Conservation (phyloP, 2,329 filamentous ascomycete species). For the Zymoseptoria pseudotritici region DNA sequence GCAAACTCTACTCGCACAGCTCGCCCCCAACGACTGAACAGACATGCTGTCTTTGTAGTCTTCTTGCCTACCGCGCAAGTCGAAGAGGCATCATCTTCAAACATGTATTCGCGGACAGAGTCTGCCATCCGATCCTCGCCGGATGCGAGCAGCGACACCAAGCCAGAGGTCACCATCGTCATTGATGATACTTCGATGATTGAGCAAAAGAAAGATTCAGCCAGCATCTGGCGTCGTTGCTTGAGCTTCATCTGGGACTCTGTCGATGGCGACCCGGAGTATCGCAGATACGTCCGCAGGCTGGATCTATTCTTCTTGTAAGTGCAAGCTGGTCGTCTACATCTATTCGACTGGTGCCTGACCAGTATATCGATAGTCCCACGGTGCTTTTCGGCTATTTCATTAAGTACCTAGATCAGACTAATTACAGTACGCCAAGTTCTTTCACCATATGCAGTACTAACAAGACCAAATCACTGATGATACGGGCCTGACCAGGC, state of each 20-base stretch:
- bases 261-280: slow-evolving; percentile 6
- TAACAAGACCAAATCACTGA: neutral
- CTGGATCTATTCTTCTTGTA: slow-evolving; percentile 11
- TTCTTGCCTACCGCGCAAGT: neutral
- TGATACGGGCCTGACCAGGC: neutral
- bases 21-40: too few species aligned
- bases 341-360: neutral
- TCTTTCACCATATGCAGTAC: neutral
- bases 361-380: neutral
- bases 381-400: slow-evolving; percentile 5
- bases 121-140: neutral
- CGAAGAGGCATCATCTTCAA: neutral
- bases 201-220: neutral
- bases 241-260: slow-evolving; percentile 12
- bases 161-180: neutral
- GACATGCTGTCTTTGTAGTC: too few species aligned
- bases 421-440: neutral
- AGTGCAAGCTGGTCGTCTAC: neutral
- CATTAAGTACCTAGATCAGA: slow-evolving; percentile 2
- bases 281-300: slow-evolving; percentile 6
- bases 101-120: neutral
- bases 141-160: neutral
- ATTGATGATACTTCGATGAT: neutral
- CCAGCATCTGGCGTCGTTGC: slow-evolving; percentile 3
- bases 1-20: too few species aligned